These are phyloP conservation scores for Calonectria pauciramosa DNA, from an alignment of 2,329 filamentous ascomycete species.

Conservation along the genomic window DNA sequence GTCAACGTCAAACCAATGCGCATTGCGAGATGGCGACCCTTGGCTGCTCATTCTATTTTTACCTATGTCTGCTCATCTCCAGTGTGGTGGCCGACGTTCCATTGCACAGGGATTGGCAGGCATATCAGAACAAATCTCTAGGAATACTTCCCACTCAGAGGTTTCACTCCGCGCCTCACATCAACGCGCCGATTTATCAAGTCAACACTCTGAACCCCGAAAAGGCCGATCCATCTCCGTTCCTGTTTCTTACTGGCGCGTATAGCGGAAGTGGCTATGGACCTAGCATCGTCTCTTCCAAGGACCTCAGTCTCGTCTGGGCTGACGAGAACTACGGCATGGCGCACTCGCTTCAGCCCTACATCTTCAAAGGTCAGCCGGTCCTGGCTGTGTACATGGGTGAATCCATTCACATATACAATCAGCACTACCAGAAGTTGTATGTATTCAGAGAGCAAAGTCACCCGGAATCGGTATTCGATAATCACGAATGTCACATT, in stretches of 20 bases:
- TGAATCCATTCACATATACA: background rate
- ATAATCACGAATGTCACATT: background rate
- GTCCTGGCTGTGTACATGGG: background rate
- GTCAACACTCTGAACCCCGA: background rate
- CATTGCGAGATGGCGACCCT: background rate
- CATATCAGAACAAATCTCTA: background rate
- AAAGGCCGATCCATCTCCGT: background rate
- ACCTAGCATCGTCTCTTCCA: background rate
- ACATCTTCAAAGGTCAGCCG: background rate
- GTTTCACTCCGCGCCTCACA: background rate
- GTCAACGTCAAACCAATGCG: background rate
- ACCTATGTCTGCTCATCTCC: background rate
- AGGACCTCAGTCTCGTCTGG: background rate
- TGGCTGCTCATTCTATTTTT: background rate
- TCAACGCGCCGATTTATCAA: background rate
- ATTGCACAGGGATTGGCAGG: background rate
- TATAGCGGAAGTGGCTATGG: background rate
- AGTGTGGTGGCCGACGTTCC: background rate
- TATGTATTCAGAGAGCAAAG: background rate
- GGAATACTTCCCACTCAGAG: background rate
- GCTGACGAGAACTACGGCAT: background rate
- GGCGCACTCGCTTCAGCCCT: background rate
- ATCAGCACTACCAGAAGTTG: background rate
- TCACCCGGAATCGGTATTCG: background rate
- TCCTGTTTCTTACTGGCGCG: background rate